Evolutionary conservation across 2,329 filamentous ascomycete species (phyloP).

Genomic region (Orbilia quercus): DNA sequence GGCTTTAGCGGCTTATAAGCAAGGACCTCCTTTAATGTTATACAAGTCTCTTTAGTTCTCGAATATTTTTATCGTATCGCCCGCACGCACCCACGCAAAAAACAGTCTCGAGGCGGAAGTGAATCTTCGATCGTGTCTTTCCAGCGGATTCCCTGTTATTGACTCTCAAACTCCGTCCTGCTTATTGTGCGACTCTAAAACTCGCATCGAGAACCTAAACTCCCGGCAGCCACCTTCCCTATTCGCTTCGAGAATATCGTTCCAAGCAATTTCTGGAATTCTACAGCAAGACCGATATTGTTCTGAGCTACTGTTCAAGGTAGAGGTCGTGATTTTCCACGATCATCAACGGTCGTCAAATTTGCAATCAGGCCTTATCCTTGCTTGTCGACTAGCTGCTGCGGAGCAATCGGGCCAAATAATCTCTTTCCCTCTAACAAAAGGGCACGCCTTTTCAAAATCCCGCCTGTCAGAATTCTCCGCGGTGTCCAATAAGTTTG

Average conservation of each 20-base stretch:
- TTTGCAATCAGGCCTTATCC: slow-evolving; percentile 49
- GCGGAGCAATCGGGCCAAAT: slow-evolving; percentile 55
- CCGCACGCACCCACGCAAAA: slow-evolving; percentile 20
- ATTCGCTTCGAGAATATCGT: slow-evolving; percentile 56
- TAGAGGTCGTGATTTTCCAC: slow-evolving; percentile 31
- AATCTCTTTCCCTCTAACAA: slow-evolving; percentile 13
- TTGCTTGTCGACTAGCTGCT: slow-evolving; percentile 53
- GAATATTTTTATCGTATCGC: slow-evolving; percentile 45
- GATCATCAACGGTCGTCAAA: slow-evolving; percentile 54
- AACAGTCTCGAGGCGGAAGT: slow-evolving; percentile 31
- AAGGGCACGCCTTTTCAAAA: slow-evolving; percentile 52
- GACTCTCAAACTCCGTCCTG: slow-evolving; percentile 40
- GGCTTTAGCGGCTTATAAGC: slow-evolving; percentile 44
- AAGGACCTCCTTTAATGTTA: slow-evolving; percentile 50
- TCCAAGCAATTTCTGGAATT: slow-evolving; percentile 45
- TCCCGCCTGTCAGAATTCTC: slow-evolving; percentile 56
- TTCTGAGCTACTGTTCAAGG: slow-evolving; percentile 36
- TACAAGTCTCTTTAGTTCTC: slow-evolving; percentile 52
- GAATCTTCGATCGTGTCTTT: slow-evolving; percentile 41
- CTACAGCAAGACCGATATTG: slow-evolving; percentile 31
- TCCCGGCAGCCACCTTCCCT: slow-evolving; percentile 54
- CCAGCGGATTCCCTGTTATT: slow-evolving; percentile 34
- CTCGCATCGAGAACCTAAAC: slow-evolving; percentile 56
- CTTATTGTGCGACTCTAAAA: slow-evolving; percentile 55
- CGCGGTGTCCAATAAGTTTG: slow-evolving; percentile 36